Base-by-base conservation (phyloP, 148 eudicot species). In the Limonium bicolor region DNA sequence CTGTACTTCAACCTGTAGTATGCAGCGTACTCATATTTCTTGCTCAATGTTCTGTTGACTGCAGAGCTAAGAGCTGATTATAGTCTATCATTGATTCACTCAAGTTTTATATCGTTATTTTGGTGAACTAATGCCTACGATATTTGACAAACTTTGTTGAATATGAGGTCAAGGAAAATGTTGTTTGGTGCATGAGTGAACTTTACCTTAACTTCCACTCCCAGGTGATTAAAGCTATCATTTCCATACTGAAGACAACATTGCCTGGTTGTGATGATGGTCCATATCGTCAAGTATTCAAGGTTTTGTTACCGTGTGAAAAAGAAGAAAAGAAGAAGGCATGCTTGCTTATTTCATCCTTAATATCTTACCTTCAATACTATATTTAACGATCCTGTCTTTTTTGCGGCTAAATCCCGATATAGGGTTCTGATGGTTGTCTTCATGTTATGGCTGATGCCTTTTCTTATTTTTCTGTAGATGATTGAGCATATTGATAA, bases 271-370 rank as follows among this genome's bases (percentile, higher is more conserved):
- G 94, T 72, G 94, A 77, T 54, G 90, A 88, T 70, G 76, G 69
- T 22, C 36, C 90, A 32, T 87, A 64, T 70, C 83, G 81, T 32
- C 82, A 67, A 44, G 86, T 67, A 18, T 88, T 88, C 50, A 88
- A 88, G 67, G 78, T 94, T 33, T 61, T 88, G 33, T 66, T 88
- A 55, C 86, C 80, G 48, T 80, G 59, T 45, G 94, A 77, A 18
- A 88, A 83, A 71, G 94, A 79, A 47, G 94, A 88, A 45, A 83
- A 61, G 56, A 83, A 67, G 50, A 70, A 59, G 90, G 96, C 83
- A 56, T 42, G 27, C n/a, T 61, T 13, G 30, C 43, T 24, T 18
- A 18, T 14, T 53, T 9, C 13, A 16, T 27, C 29, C 32, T n/a
- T n/a, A n/a, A n/a, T n/a, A n/a, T n/a, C n/a, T n/a, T n/a, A n/a